Evolutionary conservation across 352 stramenopile species (phyloP).

Genomic region (Globisporangium ultimum): DNA sequence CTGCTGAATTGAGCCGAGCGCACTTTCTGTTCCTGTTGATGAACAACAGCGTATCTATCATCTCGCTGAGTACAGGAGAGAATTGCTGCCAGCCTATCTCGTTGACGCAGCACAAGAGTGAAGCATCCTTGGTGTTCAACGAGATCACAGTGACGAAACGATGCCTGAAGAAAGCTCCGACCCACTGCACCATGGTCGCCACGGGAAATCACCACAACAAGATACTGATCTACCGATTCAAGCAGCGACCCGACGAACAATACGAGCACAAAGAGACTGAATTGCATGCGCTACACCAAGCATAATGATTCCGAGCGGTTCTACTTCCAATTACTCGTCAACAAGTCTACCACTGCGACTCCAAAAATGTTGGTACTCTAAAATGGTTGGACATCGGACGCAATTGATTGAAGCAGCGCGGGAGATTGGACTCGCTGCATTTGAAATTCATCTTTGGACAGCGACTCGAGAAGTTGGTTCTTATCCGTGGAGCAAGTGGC

Average conservation of each 20-base stretch:
- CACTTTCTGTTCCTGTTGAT: constrained; percentile 30
- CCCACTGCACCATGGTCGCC: constrained; percentile 6
- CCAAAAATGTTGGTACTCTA: background rate
- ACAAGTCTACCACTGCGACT: background rate
- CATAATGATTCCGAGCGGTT: background rate
- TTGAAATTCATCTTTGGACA: constrained; percentile 10
- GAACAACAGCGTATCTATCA: constrained; percentile 31
- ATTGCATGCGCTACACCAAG: background rate
- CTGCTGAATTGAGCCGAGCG: background rate
- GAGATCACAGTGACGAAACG: constrained; percentile 16
- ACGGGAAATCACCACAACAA: constrained; percentile 7
- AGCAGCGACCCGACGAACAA: constrained; percentile 3
- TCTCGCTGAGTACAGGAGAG: constrained; percentile 22
- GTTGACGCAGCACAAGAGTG: constrained; percentile 11
- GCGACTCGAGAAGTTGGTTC: background rate
- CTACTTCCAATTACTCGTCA: background rate
- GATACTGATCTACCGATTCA: constrained; percentile 9
- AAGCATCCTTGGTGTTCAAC: constrained; percentile 20
- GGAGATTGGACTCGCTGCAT: constrained; percentile 1
- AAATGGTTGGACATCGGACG: background rate
- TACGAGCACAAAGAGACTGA: background rate
- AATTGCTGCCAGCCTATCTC: constrained; percentile 18
- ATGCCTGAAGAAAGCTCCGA: background rate
- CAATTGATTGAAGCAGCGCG: constrained; percentile 8
- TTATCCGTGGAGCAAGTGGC: background rate